Percentiles rank a stretch among this genome's conserved stretches.
Conservation (phyloP, 768 basidiomycete species). For the Coprinellus micaceus region DNA sequence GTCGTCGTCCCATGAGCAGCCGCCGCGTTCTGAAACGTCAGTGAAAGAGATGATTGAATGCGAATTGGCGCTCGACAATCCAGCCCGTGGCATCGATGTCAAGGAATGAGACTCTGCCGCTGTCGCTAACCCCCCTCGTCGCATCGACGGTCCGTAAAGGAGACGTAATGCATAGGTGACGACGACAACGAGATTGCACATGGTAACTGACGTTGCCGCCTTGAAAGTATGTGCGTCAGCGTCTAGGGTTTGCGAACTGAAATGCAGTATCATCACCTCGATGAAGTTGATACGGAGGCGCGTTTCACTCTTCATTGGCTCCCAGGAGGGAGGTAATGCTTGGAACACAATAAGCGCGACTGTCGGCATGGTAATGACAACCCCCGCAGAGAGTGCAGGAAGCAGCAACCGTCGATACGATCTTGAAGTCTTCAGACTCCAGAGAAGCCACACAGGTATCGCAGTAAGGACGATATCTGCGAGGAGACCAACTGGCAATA, state of each 20-base stretch:
- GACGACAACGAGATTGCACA: background rate
- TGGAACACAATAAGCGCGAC: background rate
- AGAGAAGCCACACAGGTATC: background rate
- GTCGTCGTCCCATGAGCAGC: background rate
- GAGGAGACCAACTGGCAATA: background rate
- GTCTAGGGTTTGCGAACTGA: too few relatives aligned
- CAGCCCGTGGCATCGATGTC: background rate
- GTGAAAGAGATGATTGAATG: background rate
- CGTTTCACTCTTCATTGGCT: background rate
- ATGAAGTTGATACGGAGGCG: background rate
- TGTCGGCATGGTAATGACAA: background rate
- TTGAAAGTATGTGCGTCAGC: background rate
- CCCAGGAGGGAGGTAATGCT: background rate
- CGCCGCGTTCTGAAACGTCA: background rate
- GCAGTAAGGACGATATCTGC: background rate
- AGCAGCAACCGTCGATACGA: background rate
- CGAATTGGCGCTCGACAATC: background rate
- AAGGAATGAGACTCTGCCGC: background rate
- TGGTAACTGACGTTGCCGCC: background rate
- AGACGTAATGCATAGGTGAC: background rate
- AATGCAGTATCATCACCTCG: too few relatives aligned
- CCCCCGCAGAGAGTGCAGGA: background rate
- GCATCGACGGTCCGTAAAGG: background rate
- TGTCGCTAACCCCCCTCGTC: background rate
- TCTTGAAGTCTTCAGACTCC: background rate